Conservation (phyloP, 208 protist species). For the Tritrichomonas foetus region DNA sequence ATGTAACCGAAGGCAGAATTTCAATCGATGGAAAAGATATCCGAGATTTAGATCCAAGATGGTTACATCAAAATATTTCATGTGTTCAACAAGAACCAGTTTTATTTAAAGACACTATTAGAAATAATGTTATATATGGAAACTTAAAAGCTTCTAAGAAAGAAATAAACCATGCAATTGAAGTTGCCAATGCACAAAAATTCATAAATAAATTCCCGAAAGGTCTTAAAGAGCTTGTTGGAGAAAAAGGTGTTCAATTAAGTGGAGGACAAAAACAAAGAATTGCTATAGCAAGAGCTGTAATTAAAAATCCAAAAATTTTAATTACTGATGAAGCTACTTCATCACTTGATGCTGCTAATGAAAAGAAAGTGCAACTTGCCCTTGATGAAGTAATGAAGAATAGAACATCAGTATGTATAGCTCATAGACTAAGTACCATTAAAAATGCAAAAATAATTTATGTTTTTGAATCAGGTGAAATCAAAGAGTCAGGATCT, state of each 20-base stretch:
- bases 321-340: conserved; percentile 60
- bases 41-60: conserved; percentile 64
- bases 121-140: conserved; percentile 59
- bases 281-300: conserved; percentile 56
- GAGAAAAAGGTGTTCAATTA: conserved; percentile 6
- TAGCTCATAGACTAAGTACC: conserved; percentile 63
- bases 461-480: conserved; percentile 68
- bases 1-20: conserved; percentile 73
- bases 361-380: conserved; percentile 61
- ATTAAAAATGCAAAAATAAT: conserved; percentile 65
- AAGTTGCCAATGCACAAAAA: conserved; percentile 56
- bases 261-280: conserved; percentile 56
- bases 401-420: conserved; percentile 59
- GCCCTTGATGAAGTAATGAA: conserved; percentile 50
- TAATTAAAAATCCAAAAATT: conserved; percentile 56
- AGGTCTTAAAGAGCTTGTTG: conserved; percentile 54
- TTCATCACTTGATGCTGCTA: conserved; percentile 63
- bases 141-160: conserved; percentile 61
- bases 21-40: conserved; percentile 80
- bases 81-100: conserved; percentile 87
- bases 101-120: conserved; percentile 69
- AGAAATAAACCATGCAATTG: conserved; percentile 48
- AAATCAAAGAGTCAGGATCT: conserved; percentile 16
- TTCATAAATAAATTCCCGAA: conserved; percentile 56
- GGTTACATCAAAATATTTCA: conserved; percentile 72